phyloP scores from a whole-genome alignment of 2,329 filamentous ascomycete species.

The Lecanicillium sp. region DNA sequence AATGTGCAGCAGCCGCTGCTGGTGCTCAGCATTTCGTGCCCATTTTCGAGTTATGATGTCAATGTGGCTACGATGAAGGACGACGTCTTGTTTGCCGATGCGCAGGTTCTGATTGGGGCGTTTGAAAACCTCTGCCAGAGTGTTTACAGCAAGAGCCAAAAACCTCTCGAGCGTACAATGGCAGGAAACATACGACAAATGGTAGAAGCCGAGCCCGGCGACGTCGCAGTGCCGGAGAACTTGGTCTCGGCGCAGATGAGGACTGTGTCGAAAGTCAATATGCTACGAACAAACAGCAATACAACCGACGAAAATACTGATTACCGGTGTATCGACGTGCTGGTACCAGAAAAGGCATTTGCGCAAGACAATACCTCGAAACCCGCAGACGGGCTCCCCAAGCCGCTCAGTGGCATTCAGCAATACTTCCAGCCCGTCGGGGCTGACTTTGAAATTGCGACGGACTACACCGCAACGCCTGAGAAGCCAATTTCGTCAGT shows the following conservation, averaged over 20 bases:
- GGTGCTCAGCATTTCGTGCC: slow-evolving; percentile 57
- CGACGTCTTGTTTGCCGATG: slow-evolving; percentile 61
- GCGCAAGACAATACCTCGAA: background rate
- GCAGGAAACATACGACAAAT: too few species aligned
- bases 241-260: slow-evolving; percentile 21
- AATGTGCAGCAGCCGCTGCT: slow-evolving; percentile 48
- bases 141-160: background rate
- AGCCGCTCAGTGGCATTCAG: slow-evolving; percentile 20
- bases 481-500: too few species aligned
- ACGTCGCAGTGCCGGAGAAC: too few species aligned
- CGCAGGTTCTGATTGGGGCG: slow-evolving; percentile 36
- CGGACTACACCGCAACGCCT: slow-evolving; percentile 28
- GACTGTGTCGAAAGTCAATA: slow-evolving; percentile 26
- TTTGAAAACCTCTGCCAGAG: slow-evolving; percentile 28
- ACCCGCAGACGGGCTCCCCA: background rate
- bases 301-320: slow-evolving; percentile 24
- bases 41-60: slow-evolving; percentile 58
- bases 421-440: slow-evolving; percentile 25
- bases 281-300: slow-evolving; percentile 27
- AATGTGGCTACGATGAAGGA: slow-evolving; percentile 70
- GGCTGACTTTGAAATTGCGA: slow-evolving; percentile 27
- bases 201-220: too few species aligned
- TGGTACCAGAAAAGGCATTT: background rate
- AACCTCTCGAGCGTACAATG: too few species aligned
- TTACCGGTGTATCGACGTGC: slow-evolving; percentile 9